These are phyloP conservation scores for Cryphonectria carpinicola DNA, from an alignment of 2,329 filamentous ascomycete genomes.

Conservation along the genomic window DNA sequence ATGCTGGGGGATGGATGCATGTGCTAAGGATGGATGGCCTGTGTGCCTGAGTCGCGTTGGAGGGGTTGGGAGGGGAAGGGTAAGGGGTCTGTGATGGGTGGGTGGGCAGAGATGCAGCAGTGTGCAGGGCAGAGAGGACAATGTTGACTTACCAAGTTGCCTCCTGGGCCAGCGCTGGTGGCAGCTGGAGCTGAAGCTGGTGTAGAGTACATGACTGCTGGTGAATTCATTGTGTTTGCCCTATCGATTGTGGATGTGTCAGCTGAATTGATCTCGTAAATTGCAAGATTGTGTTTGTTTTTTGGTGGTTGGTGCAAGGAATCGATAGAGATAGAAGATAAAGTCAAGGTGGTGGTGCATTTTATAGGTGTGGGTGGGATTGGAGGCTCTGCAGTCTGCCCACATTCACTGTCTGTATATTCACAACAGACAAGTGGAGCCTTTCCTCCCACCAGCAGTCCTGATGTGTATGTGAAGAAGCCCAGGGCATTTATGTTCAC, in stretches of 20 bases:
- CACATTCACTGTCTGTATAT: not conserved
- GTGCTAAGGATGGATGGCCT: not conserved
- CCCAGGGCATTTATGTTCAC: not conserved
- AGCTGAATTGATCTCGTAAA: not conserved
- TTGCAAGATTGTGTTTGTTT: not conserved
- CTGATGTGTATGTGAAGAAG: not conserved
- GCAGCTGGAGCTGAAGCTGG: constrained; percentile 44
- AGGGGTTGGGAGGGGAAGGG: not conserved
- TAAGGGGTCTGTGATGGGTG: not conserved
- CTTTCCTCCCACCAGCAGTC: not conserved
- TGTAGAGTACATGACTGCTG: constrained; percentile 27
- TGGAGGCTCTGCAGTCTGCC: not conserved
- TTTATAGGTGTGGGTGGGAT: not conserved
- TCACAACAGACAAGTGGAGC: not conserved
- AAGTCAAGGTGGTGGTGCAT: not conserved
- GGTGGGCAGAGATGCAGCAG: not conserved
- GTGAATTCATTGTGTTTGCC: constrained; percentile 32
- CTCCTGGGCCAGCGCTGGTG: constrained; percentile 41
- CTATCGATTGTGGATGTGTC: constrained; percentile 24
- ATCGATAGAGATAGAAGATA: not conserved
- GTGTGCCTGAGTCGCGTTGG: not conserved
- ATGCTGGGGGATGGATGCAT: not conserved
- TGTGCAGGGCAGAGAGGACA: constrained; percentile 12
- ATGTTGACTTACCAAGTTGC: constrained; percentile 44
- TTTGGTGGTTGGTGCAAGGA: not conserved